Percentiles rank a stretch among this genome's conserved stretches.
Evolutionary conservation across 2,329 filamentous ascomycete genomes (phyloP).

Genomic region (Exophiala dermatitidis): DNA sequence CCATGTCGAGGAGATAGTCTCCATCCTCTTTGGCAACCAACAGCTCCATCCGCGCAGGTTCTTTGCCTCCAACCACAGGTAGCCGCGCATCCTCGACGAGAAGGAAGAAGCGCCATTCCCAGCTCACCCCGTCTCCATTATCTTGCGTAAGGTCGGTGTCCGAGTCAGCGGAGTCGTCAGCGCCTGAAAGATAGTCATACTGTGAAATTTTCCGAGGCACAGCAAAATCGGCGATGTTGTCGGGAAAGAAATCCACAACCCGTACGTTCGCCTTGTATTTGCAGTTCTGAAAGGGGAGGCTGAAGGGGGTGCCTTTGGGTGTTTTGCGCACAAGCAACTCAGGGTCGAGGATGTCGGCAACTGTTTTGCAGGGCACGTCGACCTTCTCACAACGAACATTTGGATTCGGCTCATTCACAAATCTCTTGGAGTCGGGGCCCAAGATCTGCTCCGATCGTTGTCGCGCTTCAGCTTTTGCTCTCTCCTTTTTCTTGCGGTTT

Average conservation of each 20-base stretch:
- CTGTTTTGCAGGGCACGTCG: constrained; percentile 34
- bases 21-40: constrained; percentile 57
- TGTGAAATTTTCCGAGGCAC: constrained; percentile 43
- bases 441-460: neutral
- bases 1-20: constrained; percentile 49
- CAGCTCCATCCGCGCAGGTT: constrained; percentile 53
- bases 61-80: constrained; percentile 32
- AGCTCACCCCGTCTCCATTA: constrained; percentile 37
- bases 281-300: constrained; percentile 65
- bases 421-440: neutral
- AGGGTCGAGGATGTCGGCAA: constrained; percentile 46
- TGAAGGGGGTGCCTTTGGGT: constrained; percentile 39
- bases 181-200: constrained; percentile 44
- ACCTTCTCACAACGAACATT: constrained; percentile 44
- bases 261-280: constrained; percentile 62
- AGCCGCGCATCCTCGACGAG: constrained; percentile 62
- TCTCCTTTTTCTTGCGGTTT: constrained; percentile 28
- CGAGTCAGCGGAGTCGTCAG: constrained; percentile 30
- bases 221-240: constrained; percentile 64
- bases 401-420: constrained; percentile 3
- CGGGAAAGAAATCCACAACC: constrained; percentile 75
- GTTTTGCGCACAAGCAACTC: constrained; percentile 42
- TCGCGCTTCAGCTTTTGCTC: constrained; percentile 22
- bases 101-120: constrained; percentile 81
- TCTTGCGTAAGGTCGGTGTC: constrained; percentile 7